phyloP scores from a whole-genome alignment of 768 basidiomycete species.

The Boletus rubropictus region DNA sequence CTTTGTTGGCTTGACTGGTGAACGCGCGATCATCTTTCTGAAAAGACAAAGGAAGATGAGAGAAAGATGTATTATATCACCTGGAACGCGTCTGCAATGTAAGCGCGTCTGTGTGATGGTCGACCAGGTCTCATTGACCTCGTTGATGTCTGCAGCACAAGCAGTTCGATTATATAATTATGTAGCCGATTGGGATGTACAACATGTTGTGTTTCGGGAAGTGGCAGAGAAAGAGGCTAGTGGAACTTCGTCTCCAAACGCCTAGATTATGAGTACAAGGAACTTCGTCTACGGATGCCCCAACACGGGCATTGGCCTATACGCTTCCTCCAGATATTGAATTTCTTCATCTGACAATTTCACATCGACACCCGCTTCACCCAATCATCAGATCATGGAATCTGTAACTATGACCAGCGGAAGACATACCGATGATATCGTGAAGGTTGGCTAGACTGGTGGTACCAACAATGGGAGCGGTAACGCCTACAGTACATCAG shows the following conservation, averaged over 20 bases:
- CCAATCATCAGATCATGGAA: slow-evolving; percentile 2
- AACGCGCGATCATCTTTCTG: slow-evolving; percentile 25
- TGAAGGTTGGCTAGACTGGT: slow-evolving; percentile 37
- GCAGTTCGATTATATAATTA: slow-evolving; percentile 15
- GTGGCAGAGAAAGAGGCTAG: not conserved
- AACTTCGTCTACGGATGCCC: slow-evolving; percentile 32
- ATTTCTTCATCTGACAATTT: slow-evolving; percentile 46
- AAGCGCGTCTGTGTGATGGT: slow-evolving; percentile 5
- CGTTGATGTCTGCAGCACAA: not conserved
- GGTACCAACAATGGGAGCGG: slow-evolving; percentile 42
- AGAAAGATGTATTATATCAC: not conserved
- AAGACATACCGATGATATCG: slow-evolving; percentile 35
- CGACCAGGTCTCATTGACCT: slow-evolving; percentile 12
- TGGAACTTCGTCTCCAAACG: too few species aligned
- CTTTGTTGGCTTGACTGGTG: slow-evolving; percentile 22
- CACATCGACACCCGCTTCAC: slow-evolving; percentile 34
- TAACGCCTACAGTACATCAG: slow-evolving; percentile 23
- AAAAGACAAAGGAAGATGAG: not conserved
- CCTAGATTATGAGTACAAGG: too few species aligned
- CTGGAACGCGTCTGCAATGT: not conserved
- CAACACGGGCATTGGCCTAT: slow-evolving; percentile 36
- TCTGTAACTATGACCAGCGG: not conserved
- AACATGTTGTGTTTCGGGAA: not conserved
- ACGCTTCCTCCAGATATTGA: slow-evolving; percentile 40
- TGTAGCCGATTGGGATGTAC: not conserved